These are phyloP conservation scores for Boletus rubropictus DNA, from an alignment of 768 basidiomycete genomes.

Conservation along the genomic window DNA sequence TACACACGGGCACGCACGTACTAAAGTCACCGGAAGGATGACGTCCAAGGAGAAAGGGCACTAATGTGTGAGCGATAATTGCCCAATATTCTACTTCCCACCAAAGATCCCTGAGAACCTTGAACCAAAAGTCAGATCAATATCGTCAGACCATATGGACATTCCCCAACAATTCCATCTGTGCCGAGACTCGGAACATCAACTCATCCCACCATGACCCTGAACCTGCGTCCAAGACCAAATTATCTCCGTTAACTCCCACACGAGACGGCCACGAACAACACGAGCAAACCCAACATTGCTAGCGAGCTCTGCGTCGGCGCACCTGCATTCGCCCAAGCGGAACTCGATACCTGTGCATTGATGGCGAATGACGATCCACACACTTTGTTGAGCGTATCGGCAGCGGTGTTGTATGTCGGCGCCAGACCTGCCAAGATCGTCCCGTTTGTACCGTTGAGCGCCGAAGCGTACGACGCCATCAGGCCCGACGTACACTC, in stretches of 20 bases:
- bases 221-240: neutral
- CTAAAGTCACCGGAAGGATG: neutral
- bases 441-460: conserved; percentile 32
- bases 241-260: conserved; percentile 7
- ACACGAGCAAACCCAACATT: conserved; percentile 9
- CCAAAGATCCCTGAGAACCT: neutral
- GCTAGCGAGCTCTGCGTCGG: conserved; percentile 4
- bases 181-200: neutral
- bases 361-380: conserved; percentile 43
- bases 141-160: neutral
- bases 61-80: too few relatives aligned
- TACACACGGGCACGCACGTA: neutral
- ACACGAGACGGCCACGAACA: conserved; percentile 8
- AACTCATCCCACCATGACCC: neutral
- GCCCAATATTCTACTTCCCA: neutral
- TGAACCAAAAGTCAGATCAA: neutral
- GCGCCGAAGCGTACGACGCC: conserved; percentile 44
- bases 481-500: conserved; percentile 58
- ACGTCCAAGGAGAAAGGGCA: neutral
- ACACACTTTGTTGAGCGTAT: conserved; percentile 42
- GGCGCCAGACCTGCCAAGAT: conserved; percentile 35
- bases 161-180: neutral
- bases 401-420: conserved; percentile 47
- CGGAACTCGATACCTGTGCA: conserved; percentile 9
- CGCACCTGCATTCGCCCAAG: conserved; percentile 2